Evolutionary conservation across 108 stramenopile genomes (phyloP), one percentile per base, ranked within the genome.

Genomic region (Parmales sp.): DNA sequence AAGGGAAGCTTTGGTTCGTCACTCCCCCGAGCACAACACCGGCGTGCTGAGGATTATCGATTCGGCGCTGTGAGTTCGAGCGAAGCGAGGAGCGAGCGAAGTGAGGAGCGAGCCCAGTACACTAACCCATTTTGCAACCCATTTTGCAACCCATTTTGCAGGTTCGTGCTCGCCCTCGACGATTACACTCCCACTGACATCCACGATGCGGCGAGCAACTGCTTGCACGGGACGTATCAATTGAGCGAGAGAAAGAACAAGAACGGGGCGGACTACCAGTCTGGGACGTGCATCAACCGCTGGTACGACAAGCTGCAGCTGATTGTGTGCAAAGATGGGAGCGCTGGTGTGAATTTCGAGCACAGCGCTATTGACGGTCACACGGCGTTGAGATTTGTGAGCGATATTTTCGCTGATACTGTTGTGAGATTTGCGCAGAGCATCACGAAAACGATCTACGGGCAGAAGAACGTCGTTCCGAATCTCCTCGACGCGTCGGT

Each of bases 301-400:
- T 91, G 88, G 88, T 91, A 91, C 68, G 90, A 91, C 74, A 91
- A 91, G 74, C 66, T 91, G 11, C 90, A 91, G 77, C 68, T 89
- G 2, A 75, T 79, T 41, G 72, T 77, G 9, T 74, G 75, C 45
- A 64, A 37, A 37, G 39, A 36, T 13, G 51, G 25, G 22, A 83
- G 80, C 51, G 80, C 83, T 9, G 74, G 78, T 39, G 72, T 63
- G 2, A 82, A 83, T 34, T 60, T 60, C 26, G 54, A 60, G 78
- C 90, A 91, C 63, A 84, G 84, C 48, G 86, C 88, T 16, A 87
- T 92, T 54, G 91, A 92, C 69, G 91, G 91, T 0, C 91, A 92
- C 75, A 92, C 88, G 0, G 88, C 88, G 1, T 50, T 92, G 60
- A 72, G 91, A 46, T 89, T 87, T 71, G 91, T 87, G 37, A 82